Evolutionary conservation across 768 basidiomycete genomes (phyloP).

Genomic region (Calocybe gangraenosa): DNA sequence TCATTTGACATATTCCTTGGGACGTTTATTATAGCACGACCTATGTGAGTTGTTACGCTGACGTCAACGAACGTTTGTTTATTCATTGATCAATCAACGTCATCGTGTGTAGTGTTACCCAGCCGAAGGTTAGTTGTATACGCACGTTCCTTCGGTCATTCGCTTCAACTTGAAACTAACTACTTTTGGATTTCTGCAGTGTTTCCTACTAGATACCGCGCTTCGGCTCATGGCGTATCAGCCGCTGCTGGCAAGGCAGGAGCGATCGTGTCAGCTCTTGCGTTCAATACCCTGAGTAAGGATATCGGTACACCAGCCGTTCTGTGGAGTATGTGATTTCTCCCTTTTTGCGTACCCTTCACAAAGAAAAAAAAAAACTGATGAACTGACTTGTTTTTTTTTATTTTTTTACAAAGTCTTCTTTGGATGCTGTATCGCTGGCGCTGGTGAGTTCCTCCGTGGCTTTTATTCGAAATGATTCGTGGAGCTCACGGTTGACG

Average conservation of each 20-base stretch:
- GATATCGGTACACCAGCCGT: constrained; percentile 61
- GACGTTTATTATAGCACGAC: constrained; percentile 35
- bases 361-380: too few relatives aligned
- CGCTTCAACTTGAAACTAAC: background rate
- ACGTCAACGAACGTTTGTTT: too few relatives aligned
- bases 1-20: background rate
- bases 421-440: constrained; percentile 57
- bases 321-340: constrained; percentile 72
- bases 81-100: background rate
- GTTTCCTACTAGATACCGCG: constrained; percentile 74
- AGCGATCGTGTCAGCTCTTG: constrained; percentile 73
- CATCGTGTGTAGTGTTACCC: constrained; percentile 58
- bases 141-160: background rate
- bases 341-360: constrained; percentile 7
- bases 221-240: constrained; percentile 69
- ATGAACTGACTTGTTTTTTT: too few relatives aligned
- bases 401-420: constrained; percentile 43
- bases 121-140: constrained; percentile 43
- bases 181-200: constrained; percentile 29
- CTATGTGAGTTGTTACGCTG: constrained; percentile 36
- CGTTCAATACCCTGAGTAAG: constrained; percentile 59
- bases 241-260: constrained; percentile 74
- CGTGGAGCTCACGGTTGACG: background rate
- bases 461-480: background rate
- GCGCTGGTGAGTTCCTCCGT: constrained; percentile 40